Evolutionary conservation across 371 early-diverging fungal species (phyloP).

Genomic region (Parasitella parasitica): DNA sequence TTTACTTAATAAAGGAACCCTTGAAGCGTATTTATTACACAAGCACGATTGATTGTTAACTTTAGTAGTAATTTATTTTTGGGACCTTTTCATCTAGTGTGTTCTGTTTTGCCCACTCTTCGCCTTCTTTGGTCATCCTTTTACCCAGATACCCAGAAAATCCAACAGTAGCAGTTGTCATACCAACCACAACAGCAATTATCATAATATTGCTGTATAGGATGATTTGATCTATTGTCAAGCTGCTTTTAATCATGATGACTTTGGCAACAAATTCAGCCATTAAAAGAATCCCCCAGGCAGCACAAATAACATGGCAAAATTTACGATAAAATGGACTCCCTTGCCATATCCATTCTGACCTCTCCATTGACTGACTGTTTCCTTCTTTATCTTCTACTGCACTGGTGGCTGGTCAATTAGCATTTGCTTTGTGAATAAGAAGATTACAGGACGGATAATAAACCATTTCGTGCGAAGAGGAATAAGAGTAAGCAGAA

Average conservation of each 20-base stretch:
- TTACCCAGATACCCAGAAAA: not conserved
- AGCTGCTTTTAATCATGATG: conserved; percentile 29
- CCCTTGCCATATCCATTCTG: conserved; percentile 20
- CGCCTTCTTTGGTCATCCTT: not conserved
- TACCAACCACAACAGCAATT: conserved; percentile 6
- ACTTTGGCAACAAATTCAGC: conserved; percentile 38
- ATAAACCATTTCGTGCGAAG: conserved; percentile 33
- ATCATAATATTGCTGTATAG: conserved; percentile 38
- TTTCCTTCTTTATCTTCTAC: conserved; percentile 10
- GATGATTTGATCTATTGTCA: conserved; percentile 27
- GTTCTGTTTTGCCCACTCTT: conserved; percentile 8
- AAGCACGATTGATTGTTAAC: not conserved
- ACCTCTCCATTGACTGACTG: not conserved
- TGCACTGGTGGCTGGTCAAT: not conserved
- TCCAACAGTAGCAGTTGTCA: not conserved
- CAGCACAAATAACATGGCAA: conserved; percentile 22
- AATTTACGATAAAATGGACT: not conserved
- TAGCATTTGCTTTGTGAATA: conserved; percentile 10
- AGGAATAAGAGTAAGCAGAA: conserved; percentile 45
- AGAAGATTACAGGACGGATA: conserved; percentile 34
- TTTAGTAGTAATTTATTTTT: too few species aligned
- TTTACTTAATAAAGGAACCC: too few species aligned
- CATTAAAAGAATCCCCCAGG: conserved; percentile 37
- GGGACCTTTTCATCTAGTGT: not conserved
- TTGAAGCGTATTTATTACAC: not conserved